phyloP scores from a whole-genome alignment of 2,329 filamentous ascomycete genomes.

The Phaeosphaeriaceae sp. region DNA sequence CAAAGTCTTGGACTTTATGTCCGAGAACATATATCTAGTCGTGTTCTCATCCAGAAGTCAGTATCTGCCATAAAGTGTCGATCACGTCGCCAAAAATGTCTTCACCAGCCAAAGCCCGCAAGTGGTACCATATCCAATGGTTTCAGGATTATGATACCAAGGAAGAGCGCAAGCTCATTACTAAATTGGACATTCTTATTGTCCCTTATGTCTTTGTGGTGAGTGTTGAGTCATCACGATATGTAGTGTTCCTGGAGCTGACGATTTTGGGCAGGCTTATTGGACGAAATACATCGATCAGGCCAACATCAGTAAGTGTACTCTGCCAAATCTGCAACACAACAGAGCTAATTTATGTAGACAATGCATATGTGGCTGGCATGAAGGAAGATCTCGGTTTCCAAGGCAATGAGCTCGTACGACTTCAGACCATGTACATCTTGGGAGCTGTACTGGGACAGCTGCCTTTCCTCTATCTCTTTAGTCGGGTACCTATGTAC shows the following conservation, averaged over 20 bases:
- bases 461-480: constrained; percentile 61
- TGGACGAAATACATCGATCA: constrained; percentile 58
- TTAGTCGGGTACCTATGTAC: constrained; percentile 54
- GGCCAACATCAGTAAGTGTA: constrained; percentile 58
- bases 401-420: constrained; percentile 62
- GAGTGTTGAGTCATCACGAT: constrained; percentile 56
- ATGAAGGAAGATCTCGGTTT: constrained; percentile 61
- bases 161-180: constrained; percentile 60
- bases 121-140: constrained; percentile 39
- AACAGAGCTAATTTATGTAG: constrained; percentile 31
- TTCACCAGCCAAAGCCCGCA: constrained; percentile 14
- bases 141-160: constrained; percentile 53
- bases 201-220: constrained; percentile 64
- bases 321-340: not conserved
- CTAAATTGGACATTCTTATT: constrained; percentile 64
- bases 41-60: not conserved
- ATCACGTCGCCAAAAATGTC: constrained; percentile 8
- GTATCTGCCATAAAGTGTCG: not conserved
- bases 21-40: too few relatives aligned
- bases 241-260: not conserved
- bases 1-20: too few relatives aligned
- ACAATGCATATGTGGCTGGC: constrained; percentile 64
- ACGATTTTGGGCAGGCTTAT: constrained; percentile 2
- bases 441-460: constrained; percentile 60
- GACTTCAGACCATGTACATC: constrained; percentile 62